phyloP scores from a whole-genome alignment of 345 rosid genomes.

The Eucalyptus grandis region DNA sequence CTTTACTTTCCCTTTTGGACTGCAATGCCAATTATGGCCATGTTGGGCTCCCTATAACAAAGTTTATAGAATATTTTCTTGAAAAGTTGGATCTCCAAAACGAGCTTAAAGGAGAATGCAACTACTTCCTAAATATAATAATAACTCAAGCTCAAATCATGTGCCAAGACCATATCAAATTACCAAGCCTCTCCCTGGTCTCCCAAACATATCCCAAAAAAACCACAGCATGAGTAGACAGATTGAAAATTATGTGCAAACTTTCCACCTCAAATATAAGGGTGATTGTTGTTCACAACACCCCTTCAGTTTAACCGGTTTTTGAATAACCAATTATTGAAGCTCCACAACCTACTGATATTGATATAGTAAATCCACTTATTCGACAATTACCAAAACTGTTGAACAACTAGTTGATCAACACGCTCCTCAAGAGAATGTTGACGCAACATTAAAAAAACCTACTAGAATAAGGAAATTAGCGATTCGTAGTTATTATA shows the following conservation, averaged over 20 bases:
- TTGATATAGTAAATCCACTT: no score
- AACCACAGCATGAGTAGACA: background rate
- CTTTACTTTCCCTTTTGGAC: background rate
- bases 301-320: rapidly evolving
- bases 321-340: no score
- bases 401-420: no score
- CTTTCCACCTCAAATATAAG: no score
- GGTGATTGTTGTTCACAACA: no score
- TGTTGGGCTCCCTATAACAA: background rate
- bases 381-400: no score
- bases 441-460: no score
- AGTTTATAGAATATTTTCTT: background rate
- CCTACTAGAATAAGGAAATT: no score
- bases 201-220: background rate
- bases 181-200: background rate
- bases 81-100: background rate
- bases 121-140: background rate
- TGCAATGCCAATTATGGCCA: background rate
- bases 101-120: background rate
- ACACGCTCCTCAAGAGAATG: no score
- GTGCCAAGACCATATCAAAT: background rate
- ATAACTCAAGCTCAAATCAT: background rate
- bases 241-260: background rate
- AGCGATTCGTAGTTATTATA: no score
- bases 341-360: no score